Evolutionary conservation across 2,329 filamentous ascomycete species (phyloP), one percentile per base, ranked within the genome.

Genomic region (Myriosclerotinia curreyana): DNA sequence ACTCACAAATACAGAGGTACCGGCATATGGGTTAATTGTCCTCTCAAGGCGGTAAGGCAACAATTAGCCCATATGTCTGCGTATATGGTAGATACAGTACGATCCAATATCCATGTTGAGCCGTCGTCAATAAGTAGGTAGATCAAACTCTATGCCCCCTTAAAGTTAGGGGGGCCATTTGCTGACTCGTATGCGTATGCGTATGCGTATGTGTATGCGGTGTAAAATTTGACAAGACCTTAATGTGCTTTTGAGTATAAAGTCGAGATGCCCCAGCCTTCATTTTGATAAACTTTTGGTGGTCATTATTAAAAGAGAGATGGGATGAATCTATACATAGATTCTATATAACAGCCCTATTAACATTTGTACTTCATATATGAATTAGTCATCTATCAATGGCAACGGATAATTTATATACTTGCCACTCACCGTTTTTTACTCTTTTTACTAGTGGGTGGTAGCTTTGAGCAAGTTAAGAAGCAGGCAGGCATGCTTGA

Each of bases 341-440:
- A 31, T 5, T 31, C 28, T 6, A 31, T 31, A 31, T 6, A 31
- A 6, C 38, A 42, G 14, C 51, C 22, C 34, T 34, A 25, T 5
- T 25, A 53, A 40, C 2, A 53, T 54, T 14, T 54, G 52, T 28
- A 14, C 52, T 25, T 54, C 38, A 40, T 38, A 55, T 20, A 9
- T 58, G 28, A 31, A 25, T 44, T 58, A 46, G 40, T 25, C 42
- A 34, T 58, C 31, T 58, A 58, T 58, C 28, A 48, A 48, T 34
- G 44, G 28, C 28, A 34, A 58, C 28, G 20, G 40, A 22, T 34
- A 46, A 36, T 20, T 46, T 17, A 20, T 17, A 17, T 7, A 44
- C 8, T n/a, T 38, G 20, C 50, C 20, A 52, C 25, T 17, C 25
- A 52, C 20, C 44, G 12, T 8, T 8, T 48, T 15, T 48, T 48